A percentile compares a stretch with the other conserved stretches of the same genome.
These are phyloP conservation scores for Sporothrix globosa DNA, from an alignment of 2,329 filamentous ascomycete genomes.

Conservation along the genomic window DNA sequence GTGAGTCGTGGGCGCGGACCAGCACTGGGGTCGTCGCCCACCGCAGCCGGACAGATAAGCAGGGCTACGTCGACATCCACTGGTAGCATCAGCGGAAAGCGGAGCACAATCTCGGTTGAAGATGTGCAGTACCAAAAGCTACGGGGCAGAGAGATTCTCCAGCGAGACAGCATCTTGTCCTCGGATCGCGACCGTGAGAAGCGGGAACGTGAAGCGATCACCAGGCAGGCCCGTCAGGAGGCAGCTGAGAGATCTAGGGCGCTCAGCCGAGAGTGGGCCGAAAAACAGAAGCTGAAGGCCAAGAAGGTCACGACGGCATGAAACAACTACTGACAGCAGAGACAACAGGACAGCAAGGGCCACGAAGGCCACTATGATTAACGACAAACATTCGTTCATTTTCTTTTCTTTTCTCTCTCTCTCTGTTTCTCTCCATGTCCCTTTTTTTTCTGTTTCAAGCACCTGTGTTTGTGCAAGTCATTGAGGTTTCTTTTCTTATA, in stretches of 20 bases:
- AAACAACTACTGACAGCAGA: neutral
- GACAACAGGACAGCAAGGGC: slow-evolving; percentile 12
- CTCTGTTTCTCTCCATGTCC: neutral
- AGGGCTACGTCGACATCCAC: slow-evolving; percentile 54
- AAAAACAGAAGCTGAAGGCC: slow-evolving; percentile 42
- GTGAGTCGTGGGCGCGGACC: slow-evolving; percentile 40
- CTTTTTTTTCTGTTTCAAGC: neutral
- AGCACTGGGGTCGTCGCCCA: slow-evolving; percentile 41
- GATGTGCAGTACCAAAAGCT: slow-evolving; percentile 56
- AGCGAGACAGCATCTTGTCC: slow-evolving; percentile 54
- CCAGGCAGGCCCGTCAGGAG: slow-evolving; percentile 60
- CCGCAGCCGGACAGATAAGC: slow-evolving; percentile 39
- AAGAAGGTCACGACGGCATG: slow-evolving; percentile 28
- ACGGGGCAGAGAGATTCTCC: slow-evolving; percentile 58
- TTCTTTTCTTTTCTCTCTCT: neutral
- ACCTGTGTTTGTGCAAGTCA: neutral
- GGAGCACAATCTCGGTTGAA: slow-evolving; percentile 55
- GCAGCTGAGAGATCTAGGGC: slow-evolving; percentile 64
- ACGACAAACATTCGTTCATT: slow-evolving; percentile 17
- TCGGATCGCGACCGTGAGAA: slow-evolving; percentile 57
- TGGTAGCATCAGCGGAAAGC: slow-evolving; percentile 50
- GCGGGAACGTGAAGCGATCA: slow-evolving; percentile 57
- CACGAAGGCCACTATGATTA: neutral
- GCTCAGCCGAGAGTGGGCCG: slow-evolving; percentile 65
- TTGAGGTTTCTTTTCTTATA: neutral